Evolutionary conservation across 164 flowering plant genomes (phyloP), one percentile per base, ranked within the genome.

Genomic region (Magnolia changhungtana): DNA sequence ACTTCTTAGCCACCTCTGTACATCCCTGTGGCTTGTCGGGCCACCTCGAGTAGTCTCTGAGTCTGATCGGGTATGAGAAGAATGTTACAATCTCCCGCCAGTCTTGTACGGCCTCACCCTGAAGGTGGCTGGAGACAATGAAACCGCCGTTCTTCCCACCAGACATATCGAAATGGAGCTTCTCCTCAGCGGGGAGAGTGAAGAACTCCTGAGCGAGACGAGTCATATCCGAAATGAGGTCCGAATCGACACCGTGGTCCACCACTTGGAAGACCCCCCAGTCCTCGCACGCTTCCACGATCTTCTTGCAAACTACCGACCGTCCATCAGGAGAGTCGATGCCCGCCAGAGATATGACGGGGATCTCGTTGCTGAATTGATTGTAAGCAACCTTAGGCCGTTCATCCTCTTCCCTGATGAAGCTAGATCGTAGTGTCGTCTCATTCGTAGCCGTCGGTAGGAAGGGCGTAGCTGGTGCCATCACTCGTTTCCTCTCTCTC

Each of bases 221-320:
- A 1, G 89, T 87, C 97, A 93, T 93, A 0, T 87, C 86, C 20
- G 84, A 71, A 4, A 93, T 64, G 9, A 91, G 86, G n/a, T 49
- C 72, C 1, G 83, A 7, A 23, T 91, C 96, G 18, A 93, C 86
- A 4, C 97, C 94, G 74, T 93, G 97, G 75, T 93, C 94, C 8
- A 91, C 85, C 11, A 93, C 88, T 76, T 93, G 97, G 78, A 93
- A 91, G n/a, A 93, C 67, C 9, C 97, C 97, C 97, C 97, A 93
- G 21, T 90, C 88, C 82, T 93, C 94, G 72, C 97, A 93, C 0
- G 96, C 94, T 71, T 84, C 88, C 0, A 89, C 93, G 21, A 93
- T 89, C 69, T 86, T 85, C 82, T 77, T 50, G 74, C 93, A 84
- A 1, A 91, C 87, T 74, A 85, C 88, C 1, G 81, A 78, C 50